Evolutionary conservation across 129 eudicot genomes (phyloP).

Genomic region (Flaveria brownii): DNA sequence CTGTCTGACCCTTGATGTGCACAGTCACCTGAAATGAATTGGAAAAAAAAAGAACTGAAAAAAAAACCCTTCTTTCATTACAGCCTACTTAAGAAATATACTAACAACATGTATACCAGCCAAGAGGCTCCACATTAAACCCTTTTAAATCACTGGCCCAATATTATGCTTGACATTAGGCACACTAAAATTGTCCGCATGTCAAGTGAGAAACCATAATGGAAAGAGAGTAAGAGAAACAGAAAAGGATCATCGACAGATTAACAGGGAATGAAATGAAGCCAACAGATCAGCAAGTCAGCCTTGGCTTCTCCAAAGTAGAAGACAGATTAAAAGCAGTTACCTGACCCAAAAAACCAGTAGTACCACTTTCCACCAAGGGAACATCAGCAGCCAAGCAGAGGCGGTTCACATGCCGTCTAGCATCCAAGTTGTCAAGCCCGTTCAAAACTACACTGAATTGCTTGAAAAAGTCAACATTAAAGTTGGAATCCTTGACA

Average conservation of each 20-base stretch:
- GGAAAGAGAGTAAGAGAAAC: background rate
- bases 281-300: constrained; percentile 2
- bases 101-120: background rate
- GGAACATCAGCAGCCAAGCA: constrained; percentile 97
- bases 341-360: constrained; percentile 98
- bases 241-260: background rate
- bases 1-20: constrained; percentile 85
- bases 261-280: constrained; percentile 6
- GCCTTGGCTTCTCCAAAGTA: background rate
- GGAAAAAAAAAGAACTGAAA: background rate
- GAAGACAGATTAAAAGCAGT: background rate
- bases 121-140: background rate
- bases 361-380: constrained; percentile 95
- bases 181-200: background rate
- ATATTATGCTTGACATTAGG: background rate
- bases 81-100: background rate
- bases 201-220: background rate
- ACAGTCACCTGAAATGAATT: constrained; percentile 74
- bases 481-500: constrained; percentile 88
- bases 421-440: constrained; percentile 95
- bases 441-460: constrained; percentile 88
- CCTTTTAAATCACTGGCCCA: background rate
- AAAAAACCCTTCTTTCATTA: background rate
- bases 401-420: constrained; percentile 97
- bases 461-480: constrained; percentile 91